Evolutionary conservation across 2,329 filamentous ascomycete genomes (phyloP).

Genomic region (Cladorrhinum sp.): DNA sequence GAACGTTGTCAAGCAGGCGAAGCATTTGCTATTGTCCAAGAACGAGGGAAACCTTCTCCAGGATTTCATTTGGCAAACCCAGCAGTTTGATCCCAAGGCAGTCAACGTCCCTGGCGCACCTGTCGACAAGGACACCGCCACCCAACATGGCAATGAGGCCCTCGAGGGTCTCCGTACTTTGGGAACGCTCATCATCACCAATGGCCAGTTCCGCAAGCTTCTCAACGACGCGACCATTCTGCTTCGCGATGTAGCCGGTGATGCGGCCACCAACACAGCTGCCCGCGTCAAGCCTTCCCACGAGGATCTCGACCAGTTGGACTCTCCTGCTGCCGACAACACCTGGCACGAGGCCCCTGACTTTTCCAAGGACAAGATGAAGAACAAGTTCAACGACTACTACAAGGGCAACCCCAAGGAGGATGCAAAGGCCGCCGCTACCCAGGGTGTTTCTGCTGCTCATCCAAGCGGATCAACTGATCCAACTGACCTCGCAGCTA

Average conservation of each 20-base stretch:
- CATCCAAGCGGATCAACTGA: slow-evolving; percentile 54
- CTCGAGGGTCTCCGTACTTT: slow-evolving; percentile 83
- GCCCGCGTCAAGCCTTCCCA: slow-evolving; percentile 71
- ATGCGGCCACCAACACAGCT: slow-evolving; percentile 79
- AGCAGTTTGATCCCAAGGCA: slow-evolving; percentile 64
- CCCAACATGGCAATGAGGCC: slow-evolving; percentile 79
- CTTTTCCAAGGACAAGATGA: slow-evolving; percentile 66
- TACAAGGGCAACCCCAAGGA: slow-evolving; percentile 54
- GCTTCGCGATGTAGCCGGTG: slow-evolving; percentile 85
- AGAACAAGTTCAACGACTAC: slow-evolving; percentile 62
- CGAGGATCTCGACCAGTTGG: slow-evolving; percentile 72
- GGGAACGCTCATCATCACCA: slow-evolving; percentile 86
- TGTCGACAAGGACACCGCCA: slow-evolving; percentile 70
- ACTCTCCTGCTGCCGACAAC: slow-evolving; percentile 83
- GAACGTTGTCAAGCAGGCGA: slow-evolving; percentile 78
- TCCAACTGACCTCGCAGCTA: slow-evolving; percentile 49
- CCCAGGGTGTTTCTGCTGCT: slow-evolving; percentile 55
- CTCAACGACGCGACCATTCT: slow-evolving; percentile 77
- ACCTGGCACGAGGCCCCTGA: slow-evolving; percentile 88
- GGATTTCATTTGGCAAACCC: slow-evolving; percentile 94
- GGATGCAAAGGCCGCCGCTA: slow-evolving; percentile 59
- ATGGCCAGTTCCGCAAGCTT: slow-evolving; percentile 93
- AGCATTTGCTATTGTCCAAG: slow-evolving; percentile 83
- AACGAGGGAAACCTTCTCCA: slow-evolving; percentile 93
- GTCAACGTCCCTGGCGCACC: slow-evolving; percentile 63